A percentile compares a stretch with the other conserved stretches of the same genome.
Conservation (phyloP, 1,284 basidiomycete genomes). For the Naganishia liquefaciens region DNA sequence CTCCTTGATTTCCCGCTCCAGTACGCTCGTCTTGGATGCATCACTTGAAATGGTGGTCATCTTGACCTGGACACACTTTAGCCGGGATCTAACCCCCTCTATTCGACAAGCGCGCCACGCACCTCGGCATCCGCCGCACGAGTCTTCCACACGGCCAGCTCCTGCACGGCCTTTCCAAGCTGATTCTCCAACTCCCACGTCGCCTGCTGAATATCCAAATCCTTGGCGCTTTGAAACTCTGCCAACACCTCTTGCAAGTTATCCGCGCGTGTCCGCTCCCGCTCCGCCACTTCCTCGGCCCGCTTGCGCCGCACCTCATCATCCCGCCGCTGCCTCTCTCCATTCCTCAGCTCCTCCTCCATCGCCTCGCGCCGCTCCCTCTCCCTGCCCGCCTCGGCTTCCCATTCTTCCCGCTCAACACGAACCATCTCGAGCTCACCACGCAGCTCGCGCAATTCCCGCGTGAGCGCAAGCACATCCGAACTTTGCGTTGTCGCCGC, state of each 20-base stretch:
- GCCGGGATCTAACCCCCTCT: slow-evolving; percentile 1
- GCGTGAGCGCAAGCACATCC: slow-evolving; percentile 72
- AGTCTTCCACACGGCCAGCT: slow-evolving; percentile 79
- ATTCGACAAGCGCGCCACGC: neutral
- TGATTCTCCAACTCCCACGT: slow-evolving; percentile 78
- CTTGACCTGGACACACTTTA: slow-evolving; percentile 42
- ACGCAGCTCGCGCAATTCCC: slow-evolving; percentile 74
- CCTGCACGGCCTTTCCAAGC: slow-evolving; percentile 67
- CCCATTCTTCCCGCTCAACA: slow-evolving; percentile 85
- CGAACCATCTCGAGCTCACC: slow-evolving; percentile 79
- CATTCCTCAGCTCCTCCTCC: slow-evolving; percentile 60
- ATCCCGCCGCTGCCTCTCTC: slow-evolving; percentile 68
- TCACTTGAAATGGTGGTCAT: slow-evolving; percentile 73
- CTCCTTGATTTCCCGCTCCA: slow-evolving; percentile 90
- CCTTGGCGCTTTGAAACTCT: slow-evolving; percentile 80
- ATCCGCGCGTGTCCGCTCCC: slow-evolving; percentile 71
- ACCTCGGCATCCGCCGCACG: slow-evolving; percentile 85
- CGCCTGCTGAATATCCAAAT: slow-evolving; percentile 64
- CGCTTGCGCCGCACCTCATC: slow-evolving; percentile 63
- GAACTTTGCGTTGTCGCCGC: slow-evolving; percentile 61
- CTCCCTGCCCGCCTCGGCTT: slow-evolving; percentile 72
- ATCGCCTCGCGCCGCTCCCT: slow-evolving; percentile 69
- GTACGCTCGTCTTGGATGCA: slow-evolving; percentile 64
- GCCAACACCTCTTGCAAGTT: slow-evolving; percentile 91
- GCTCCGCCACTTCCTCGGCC: slow-evolving; percentile 62